Evolutionary conservation across 345 rosid species (phyloP), one percentile per base, ranked within the genome.

Genomic region (Diplotaxis tenuifolia): DNA sequence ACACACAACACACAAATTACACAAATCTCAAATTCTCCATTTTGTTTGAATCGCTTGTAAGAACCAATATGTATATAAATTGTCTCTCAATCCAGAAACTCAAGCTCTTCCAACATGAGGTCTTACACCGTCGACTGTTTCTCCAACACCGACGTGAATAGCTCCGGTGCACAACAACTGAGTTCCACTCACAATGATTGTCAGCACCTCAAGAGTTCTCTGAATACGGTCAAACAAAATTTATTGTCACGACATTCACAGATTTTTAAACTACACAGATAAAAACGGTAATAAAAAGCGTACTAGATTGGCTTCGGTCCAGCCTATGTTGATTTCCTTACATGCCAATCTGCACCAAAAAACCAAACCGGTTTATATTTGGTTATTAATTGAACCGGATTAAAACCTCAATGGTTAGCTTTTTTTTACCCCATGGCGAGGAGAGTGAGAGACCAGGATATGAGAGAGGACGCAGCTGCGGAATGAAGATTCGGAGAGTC

Each of bases 311-410:
- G 92, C 79, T 54, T 85, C 89, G 21, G 88, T 83, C 92, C 90
- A 91, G 29, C 98, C 92, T 47, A 87, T 56, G 60, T 84, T 19
- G 57, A 93, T 93, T 83, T 93, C 98, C 60, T 91, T 90, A 59
- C 96, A 87, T 1, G 91, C 98, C 82, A 93, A 81, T 78, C 98
- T 93, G 87, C 67, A 45, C 78, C 27, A 22, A 71, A 6, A n/a
- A 38, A 34, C 23, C 42, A 32, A 20, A 27, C 19, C 53, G 73
- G 29, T 52, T 62, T 5, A 25, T 21, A 18, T 50, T 61, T 54
- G 52, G 4, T 73, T 40, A 52, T 42, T 45, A n/a, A 45, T 3
- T 7, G 2, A 40, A 29, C 6, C 67, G 25, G 32, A 25, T 16
- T 1, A 8, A 58, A 14, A 22, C 63, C 73, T 58, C 49, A 58